These are phyloP conservation scores for Tetrapisispora pingtungensis DNA, from an alignment of 805 yeast species.

Conservation along the genomic window DNA sequence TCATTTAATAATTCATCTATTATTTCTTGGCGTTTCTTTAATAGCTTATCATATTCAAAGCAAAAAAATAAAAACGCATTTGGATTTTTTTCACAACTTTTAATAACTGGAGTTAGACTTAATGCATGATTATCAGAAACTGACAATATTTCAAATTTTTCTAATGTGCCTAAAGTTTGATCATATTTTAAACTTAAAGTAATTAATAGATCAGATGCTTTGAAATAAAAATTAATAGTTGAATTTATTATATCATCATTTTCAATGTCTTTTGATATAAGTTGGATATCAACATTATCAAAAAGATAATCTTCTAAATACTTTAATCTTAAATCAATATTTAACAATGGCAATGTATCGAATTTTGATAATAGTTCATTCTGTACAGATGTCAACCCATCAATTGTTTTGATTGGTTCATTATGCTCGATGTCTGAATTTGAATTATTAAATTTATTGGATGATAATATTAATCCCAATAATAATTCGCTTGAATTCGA, in stretches of 20 bases:
- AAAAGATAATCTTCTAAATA: slow-evolving; percentile 11
- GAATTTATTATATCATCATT: neutral
- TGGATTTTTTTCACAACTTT: slow-evolving; percentile 4
- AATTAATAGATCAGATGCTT: neutral
- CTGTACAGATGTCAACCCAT: slow-evolving; percentile 13
- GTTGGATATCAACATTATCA: slow-evolving; percentile 8
- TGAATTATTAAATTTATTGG: neutral
- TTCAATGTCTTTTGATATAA: slow-evolving; percentile 1
- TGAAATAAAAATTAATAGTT: neutral
- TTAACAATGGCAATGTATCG: slow-evolving; percentile 23
- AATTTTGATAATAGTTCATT: slow-evolving; percentile 16
- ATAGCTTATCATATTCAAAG: slow-evolving; percentile 17
- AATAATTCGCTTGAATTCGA: slow-evolving; percentile 7
- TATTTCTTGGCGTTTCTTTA: slow-evolving; percentile 7
- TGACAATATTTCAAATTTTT: neutral
- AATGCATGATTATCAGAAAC: slow-evolving; percentile 6
- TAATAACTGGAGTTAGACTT: slow-evolving; percentile 3
- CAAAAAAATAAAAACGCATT: slow-evolving; percentile 16
- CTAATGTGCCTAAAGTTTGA: neutral
- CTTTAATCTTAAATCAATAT: slow-evolving; percentile 15
- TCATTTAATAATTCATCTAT: neutral
- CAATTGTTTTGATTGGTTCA: slow-evolving; percentile 4
- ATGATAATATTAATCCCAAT: slow-evolving; percentile 9
- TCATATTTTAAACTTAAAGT: neutral
- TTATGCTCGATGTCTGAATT: neutral